Percentiles rank a stretch among this genome's conserved stretches.
These are phyloP conservation scores for Kodamaea kakaduensis DNA, from an alignment of 805 yeast genomes.

Conservation along the genomic window DNA sequence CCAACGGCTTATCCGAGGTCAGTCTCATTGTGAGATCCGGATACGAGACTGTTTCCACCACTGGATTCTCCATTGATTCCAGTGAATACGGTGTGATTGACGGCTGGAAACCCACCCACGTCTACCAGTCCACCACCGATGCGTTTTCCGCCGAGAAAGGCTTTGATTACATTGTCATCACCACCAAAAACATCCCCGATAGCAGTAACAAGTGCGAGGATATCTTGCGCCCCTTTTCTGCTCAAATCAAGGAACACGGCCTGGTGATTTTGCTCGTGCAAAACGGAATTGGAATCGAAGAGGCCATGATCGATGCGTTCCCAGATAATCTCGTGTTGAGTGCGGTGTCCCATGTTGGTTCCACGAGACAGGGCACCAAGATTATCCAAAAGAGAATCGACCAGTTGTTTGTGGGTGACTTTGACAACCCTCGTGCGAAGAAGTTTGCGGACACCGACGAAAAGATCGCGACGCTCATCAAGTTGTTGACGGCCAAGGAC, in stretches of 20 bases:
- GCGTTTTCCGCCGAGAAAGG: conserved; percentile 24
- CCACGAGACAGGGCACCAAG: conserved; percentile 22
- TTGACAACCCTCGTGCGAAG: conserved; percentile 7
- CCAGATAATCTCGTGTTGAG: conserved; percentile 33
- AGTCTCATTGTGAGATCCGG: conserved; percentile 66
- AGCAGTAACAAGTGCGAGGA: conserved; percentile 38
- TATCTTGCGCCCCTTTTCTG: conserved; percentile 26
- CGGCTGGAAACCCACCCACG: conserved; percentile 51
- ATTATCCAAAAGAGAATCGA: conserved; percentile 19
- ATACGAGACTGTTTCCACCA: conserved; percentile 45
- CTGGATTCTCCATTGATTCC: conserved; percentile 60
- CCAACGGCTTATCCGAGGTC: conserved; percentile 46
- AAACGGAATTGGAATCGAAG: conserved; percentile 38
- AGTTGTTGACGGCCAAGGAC: conserved; percentile 26
- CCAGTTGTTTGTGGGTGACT: conserved; percentile 18
- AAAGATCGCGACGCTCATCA: conserved; percentile 19
- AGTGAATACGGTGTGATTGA: conserved; percentile 55
- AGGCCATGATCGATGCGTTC: conserved; percentile 26
- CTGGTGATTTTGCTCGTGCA: conserved; percentile 35
- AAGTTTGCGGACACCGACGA: conserved; percentile 11
- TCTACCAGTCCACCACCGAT: conserved; percentile 46
- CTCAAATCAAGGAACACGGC: conserved; percentile 14
- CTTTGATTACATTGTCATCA: conserved; percentile 35
- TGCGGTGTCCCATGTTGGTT: conserved; percentile 35
- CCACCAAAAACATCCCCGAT: conserved; percentile 38